Conservation (phyloP, 2,329 filamentous ascomycete species). For the Tympanopsis confertula region DNA sequence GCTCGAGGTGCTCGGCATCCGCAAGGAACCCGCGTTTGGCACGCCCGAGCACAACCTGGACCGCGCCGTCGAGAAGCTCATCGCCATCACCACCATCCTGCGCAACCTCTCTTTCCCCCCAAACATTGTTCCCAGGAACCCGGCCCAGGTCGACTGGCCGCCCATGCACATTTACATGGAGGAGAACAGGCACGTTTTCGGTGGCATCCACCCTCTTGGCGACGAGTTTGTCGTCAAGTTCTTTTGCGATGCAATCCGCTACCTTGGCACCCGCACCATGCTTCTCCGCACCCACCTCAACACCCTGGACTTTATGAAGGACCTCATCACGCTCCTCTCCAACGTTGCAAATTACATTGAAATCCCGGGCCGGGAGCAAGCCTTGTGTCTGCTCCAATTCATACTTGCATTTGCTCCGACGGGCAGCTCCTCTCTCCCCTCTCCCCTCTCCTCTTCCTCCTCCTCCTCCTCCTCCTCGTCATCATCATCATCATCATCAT, state of each 20-base stretch:
- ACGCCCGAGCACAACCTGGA: conserved; percentile 72
- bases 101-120: conserved; percentile 83
- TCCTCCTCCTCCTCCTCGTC: too few relatives aligned
- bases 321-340: conserved; percentile 76
- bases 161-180: neutral
- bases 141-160: neutral
- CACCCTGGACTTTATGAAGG: conserved; percentile 94
- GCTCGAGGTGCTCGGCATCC: conserved; percentile 59
- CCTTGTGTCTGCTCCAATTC: conserved; percentile 75
- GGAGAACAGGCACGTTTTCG: neutral
- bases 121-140: conserved; percentile 58
- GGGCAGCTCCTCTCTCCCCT: conserved; percentile 49
- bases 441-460: too few relatives aligned
- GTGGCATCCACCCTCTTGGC: conserved; percentile 50
- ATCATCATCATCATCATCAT: too few relatives aligned
- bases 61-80: conserved; percentile 71
- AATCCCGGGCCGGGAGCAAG: conserved; percentile 77
- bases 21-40: conserved; percentile 64
- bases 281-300: conserved; percentile 72
- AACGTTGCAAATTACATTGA: conserved; percentile 75
- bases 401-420: conserved; percentile 79
- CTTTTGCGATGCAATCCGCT: conserved; percentile 70
- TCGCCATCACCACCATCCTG: conserved; percentile 84
- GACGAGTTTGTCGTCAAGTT: conserved; percentile 72
- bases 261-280: conserved; percentile 80